Conservation (phyloP, 768 basidiomycete species). For the Lyophyllum decastes region DNA sequence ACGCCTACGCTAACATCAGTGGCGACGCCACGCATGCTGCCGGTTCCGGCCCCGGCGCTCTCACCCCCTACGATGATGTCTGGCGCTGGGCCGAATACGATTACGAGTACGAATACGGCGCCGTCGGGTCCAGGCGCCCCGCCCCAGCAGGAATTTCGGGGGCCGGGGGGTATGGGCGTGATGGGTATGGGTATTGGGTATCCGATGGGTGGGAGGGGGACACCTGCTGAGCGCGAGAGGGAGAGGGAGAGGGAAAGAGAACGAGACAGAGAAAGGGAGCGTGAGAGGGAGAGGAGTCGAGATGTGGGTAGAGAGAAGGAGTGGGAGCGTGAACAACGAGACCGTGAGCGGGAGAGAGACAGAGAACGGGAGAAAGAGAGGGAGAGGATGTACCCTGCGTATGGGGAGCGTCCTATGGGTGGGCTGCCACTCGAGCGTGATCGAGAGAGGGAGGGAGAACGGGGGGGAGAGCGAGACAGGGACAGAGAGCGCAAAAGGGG, state of each 20-base stretch:
- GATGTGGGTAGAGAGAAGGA: conserved; percentile 20
- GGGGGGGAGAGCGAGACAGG: neutral
- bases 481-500: neutral
- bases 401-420: neutral
- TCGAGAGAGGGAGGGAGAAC: neutral
- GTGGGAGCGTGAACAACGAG: neutral
- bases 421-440: neutral
- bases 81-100: too few relatives aligned
- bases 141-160: neutral
- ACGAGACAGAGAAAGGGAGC: conserved; percentile 19
- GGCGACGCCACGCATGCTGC: neutral
- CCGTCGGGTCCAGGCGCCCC: neutral
- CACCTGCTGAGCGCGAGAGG: conserved; percentile 16
- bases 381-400: conserved; percentile 6
- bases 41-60: conserved; percentile 3
- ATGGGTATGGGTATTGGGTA: neutral
- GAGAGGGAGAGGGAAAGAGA: conserved; percentile 21
- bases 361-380: conserved; percentile 14
- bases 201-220: neutral
- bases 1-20: conserved; percentile 4
- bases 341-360: neutral
- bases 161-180: neutral
- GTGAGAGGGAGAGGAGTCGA: conserved; percentile 17
- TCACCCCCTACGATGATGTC: neutral
- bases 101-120: neutral